These are phyloP conservation scores for Fragilaria crotonensis DNA, from an alignment of 108 stramenopile genomes.

Conservation along the genomic window DNA sequence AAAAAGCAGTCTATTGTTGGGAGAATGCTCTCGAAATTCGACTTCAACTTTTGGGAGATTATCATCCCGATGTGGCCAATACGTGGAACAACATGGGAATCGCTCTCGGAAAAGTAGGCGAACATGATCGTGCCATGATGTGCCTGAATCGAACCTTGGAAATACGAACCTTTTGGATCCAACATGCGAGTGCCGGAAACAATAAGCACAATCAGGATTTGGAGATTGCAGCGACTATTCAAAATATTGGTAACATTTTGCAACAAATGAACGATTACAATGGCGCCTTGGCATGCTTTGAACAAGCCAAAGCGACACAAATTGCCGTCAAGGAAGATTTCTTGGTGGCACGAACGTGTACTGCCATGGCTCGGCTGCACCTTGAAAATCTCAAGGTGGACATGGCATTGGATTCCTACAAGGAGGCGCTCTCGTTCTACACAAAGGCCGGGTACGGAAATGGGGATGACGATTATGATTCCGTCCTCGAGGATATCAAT, in stretches of 20 bases:
- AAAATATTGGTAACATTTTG: constrained; percentile 44
- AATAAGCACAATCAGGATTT: neutral
- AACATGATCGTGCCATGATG: constrained; percentile 13
- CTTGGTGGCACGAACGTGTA: constrained; percentile 14
- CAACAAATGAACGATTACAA: constrained; percentile 15
- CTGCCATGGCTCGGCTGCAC: constrained; percentile 15
- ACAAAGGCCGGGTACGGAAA: neutral
- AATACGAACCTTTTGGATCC: neutral
- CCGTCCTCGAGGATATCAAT: neutral
- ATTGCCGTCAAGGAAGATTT: neutral
- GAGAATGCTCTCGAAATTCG: constrained; percentile 30
- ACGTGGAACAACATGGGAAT: constrained; percentile 43
- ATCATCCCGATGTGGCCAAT: constrained; percentile 33
- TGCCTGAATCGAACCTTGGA: constrained; percentile 20
- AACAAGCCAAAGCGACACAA: constrained; percentile 9
- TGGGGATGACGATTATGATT: neutral
- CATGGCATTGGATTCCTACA: constrained; percentile 15
- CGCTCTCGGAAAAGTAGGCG: constrained; percentile 27
- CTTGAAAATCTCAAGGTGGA: constrained; percentile 2
- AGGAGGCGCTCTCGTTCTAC: constrained; percentile 14
- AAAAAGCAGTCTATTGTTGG: constrained; percentile 14
- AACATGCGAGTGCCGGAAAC: neutral
- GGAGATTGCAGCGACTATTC: constrained; percentile 22
- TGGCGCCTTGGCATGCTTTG: constrained; percentile 16
- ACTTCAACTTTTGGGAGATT: constrained; percentile 10